phyloP scores from a whole-genome alignment of 2,329 filamentous ascomycete genomes.

The Blumeriella jaapii region DNA sequence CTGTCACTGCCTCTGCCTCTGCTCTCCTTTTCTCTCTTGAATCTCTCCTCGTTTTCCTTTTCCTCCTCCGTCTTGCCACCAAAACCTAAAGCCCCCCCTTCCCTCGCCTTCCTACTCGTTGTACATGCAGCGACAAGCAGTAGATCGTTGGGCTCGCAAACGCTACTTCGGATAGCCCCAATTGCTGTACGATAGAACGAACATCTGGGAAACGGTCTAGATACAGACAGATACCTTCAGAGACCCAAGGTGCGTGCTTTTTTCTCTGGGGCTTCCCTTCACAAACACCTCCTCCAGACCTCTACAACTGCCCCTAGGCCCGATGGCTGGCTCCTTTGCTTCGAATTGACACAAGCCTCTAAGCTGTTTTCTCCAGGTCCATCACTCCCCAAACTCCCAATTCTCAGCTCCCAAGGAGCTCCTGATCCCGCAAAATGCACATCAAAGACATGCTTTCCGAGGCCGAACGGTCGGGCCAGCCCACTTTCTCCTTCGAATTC shows the following conservation, averaged over 20 bases:
- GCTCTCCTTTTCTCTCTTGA: too few species aligned
- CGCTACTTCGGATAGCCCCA: conserved; percentile 32
- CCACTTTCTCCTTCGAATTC: conserved; percentile 98
- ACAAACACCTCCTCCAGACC: too few species aligned
- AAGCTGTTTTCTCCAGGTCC: neutral
- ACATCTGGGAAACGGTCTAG: neutral
- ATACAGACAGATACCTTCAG: neutral
- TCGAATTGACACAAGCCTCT: neutral
- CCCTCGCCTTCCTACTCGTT: conserved; percentile 8
- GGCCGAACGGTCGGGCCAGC: conserved; percentile 64
- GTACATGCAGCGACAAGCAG: conserved; percentile 43
- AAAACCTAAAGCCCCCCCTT: neutral
- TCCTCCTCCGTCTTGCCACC: too few species aligned
- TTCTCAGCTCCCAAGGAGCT: conserved; percentile 4
- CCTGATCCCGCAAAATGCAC: conserved; percentile 57
- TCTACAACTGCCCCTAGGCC: too few species aligned
- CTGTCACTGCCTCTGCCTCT: too few species aligned
- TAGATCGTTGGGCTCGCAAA: conserved; percentile 36
- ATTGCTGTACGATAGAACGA: conserved; percentile 9
- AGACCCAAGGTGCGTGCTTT: neutral
- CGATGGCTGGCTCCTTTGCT: too few species aligned
- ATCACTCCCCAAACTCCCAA: neutral
- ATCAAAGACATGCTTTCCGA: conserved; percentile 85
- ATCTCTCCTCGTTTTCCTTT: too few species aligned
- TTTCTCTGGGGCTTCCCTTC: too few species aligned